Percentiles rank a stretch among this genome's conserved stretches.
Conservation (phyloP, 2,329 filamentous ascomycete species). For the Fusarium euwallaceae region DNA sequence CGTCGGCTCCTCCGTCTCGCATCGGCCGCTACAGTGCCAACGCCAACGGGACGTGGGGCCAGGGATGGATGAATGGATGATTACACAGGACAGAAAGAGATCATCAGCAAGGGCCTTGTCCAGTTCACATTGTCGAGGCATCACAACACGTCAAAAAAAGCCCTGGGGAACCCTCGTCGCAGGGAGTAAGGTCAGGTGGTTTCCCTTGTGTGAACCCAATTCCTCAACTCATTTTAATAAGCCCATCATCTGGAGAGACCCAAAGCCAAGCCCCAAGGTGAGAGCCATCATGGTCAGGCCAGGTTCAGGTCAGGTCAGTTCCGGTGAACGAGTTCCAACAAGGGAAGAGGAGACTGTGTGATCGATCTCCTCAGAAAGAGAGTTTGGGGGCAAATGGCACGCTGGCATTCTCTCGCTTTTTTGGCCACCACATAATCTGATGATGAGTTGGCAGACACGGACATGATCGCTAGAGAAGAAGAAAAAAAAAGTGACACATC, state of each 20-base stretch:
- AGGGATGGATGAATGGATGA: background rate
- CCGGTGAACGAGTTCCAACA: slow-evolving; percentile 22
- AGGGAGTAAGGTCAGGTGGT: slow-evolving; percentile 13
- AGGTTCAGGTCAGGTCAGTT: slow-evolving; percentile 9
- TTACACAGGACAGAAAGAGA: background rate
- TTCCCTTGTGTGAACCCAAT: slow-evolving; percentile 15
- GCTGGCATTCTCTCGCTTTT: background rate
- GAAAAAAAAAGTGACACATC: background rate
- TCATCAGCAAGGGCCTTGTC: background rate
- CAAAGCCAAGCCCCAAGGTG: background rate
- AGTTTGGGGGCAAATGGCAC: background rate
- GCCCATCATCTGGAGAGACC: background rate
- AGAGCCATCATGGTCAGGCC: slow-evolving; percentile 1
- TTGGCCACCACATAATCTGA: background rate
- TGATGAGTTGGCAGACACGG: background rate
- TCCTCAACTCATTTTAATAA: background rate
- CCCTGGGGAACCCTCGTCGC: slow-evolving; percentile 9
- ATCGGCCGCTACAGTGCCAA: background rate
- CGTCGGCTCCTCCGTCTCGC: slow-evolving; percentile 6
- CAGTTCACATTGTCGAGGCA: background rate
- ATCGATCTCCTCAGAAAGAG: background rate
- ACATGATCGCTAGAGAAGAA: background rate
- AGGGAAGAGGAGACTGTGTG: too few species aligned
- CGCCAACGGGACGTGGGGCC: background rate
- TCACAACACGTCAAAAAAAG: background rate